Evolutionary conservation across 441 rosid genomes (phyloP).

Genomic region (Gossypium davidsonii): DNA sequence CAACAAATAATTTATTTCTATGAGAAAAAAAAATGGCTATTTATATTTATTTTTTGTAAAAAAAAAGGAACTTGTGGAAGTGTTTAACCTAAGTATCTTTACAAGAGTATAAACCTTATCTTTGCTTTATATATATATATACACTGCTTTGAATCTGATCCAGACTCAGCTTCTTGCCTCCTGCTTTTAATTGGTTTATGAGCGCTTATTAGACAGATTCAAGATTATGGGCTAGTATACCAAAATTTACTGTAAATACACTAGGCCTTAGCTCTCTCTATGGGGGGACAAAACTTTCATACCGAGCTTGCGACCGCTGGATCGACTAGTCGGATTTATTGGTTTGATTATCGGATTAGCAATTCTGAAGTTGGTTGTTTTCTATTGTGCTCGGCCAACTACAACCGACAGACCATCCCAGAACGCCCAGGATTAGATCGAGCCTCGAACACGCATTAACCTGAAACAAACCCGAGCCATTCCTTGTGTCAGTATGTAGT

Average conservation of each 20-base stretch:
- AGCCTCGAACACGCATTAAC: slow-evolving; percentile 66
- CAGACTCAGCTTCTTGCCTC: slow-evolving; percentile 30
- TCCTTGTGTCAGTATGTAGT: slow-evolving; percentile 8
- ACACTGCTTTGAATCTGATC: slow-evolving; percentile 37
- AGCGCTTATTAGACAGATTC: slow-evolving; percentile 30
- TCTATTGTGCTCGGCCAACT: slow-evolving; percentile 71
- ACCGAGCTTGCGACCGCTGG: slow-evolving; percentile 35
- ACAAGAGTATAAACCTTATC: slow-evolving; percentile 39
- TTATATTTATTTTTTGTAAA: background rate
- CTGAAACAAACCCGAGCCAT: slow-evolving; percentile 28
- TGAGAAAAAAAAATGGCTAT: too few relatives aligned
- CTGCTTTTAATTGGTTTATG: slow-evolving; percentile 23
- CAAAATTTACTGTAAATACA: slow-evolving; percentile 21
- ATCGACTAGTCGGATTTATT: slow-evolving; percentile 12
- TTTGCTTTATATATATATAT: slow-evolving; percentile 46
- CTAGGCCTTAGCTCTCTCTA: slow-evolving; percentile 25
- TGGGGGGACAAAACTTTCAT: slow-evolving; percentile 52
- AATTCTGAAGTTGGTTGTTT: slow-evolving; percentile 46
- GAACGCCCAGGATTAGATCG: slow-evolving; percentile 71
- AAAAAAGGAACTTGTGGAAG: background rate
- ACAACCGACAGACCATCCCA: slow-evolving; percentile 94
- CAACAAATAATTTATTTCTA: background rate
- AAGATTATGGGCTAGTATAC: slow-evolving; percentile 17
- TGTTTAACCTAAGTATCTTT: slow-evolving; percentile 21
- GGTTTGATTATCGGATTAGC: slow-evolving; percentile 25